phyloP scores from a whole-genome alignment of 306 rosid species.

The Nissolia schottii region DNA sequence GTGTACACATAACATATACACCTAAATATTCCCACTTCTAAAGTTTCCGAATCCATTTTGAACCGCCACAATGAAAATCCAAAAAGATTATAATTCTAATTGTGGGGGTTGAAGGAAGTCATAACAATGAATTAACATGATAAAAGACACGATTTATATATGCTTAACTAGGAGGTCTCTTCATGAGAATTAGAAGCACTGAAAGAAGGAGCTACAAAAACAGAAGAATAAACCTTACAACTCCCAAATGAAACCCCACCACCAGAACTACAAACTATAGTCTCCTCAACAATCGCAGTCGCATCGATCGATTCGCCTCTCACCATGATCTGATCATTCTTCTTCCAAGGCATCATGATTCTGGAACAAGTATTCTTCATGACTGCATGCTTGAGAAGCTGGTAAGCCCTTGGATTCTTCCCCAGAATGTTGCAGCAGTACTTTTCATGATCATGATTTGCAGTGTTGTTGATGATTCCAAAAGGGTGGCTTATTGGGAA shows the following conservation, averaged over 20 bases:
- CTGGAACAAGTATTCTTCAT: constrained; percentile 49
- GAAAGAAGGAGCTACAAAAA: constrained; percentile 91
- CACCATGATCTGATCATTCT: constrained; percentile 8
- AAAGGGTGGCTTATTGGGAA: constrained; percentile 35
- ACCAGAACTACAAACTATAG: constrained; percentile 51
- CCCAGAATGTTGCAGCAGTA: constrained; percentile 35
- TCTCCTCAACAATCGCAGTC: constrained; percentile 65
- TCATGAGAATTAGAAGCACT: constrained; percentile 32
- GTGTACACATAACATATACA: no score
- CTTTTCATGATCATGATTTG: constrained; percentile 39
- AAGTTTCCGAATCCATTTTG: no score
- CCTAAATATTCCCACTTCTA: no score
- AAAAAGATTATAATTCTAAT: no score
- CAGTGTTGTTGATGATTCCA: constrained; percentile 21
- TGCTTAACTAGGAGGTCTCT: not conserved
- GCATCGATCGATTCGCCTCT: constrained; percentile 6
- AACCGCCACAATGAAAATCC: no score
- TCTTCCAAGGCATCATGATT: constrained; percentile 23
- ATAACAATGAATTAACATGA: not conserved
- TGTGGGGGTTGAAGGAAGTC: not conserved
- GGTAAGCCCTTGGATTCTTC: constrained; percentile 67
- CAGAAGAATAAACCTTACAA: constrained; percentile 89
- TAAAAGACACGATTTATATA: not conserved
- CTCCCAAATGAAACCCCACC: constrained; percentile 51
- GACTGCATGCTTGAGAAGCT: constrained; percentile 62